Evolutionary conservation across 352 stramenopile species (phyloP).

Genomic region (Discostella stelligera): DNA sequence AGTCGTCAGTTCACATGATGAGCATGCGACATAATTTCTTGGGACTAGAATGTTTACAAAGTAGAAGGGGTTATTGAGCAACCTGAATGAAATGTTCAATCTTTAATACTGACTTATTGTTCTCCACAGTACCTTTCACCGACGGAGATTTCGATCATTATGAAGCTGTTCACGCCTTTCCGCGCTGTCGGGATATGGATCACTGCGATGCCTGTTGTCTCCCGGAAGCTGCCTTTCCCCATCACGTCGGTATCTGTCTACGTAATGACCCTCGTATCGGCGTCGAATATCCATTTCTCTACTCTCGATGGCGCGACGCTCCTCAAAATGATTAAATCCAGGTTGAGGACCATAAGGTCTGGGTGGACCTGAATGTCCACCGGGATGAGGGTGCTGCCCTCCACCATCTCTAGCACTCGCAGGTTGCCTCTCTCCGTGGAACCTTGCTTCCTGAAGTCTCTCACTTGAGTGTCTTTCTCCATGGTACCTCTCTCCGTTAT

Average conservation of each 20-base stretch:
- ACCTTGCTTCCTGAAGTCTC: not conserved
- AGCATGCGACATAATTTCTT: not conserved
- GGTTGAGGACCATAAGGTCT: not conserved
- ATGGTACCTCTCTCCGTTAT: constrained; percentile 3
- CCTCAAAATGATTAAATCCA: not conserved
- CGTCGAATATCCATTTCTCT: constrained; percentile 4
- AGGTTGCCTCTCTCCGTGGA: not conserved
- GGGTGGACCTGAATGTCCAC: not conserved
- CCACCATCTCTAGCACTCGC: not conserved
- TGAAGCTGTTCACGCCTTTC: not conserved
- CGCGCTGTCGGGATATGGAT: not conserved
- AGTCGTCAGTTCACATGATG: constrained; percentile 5
- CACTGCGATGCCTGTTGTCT: not conserved
- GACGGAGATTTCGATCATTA: not conserved
- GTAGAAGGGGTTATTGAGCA: too few relatives aligned
- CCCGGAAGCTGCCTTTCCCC: not conserved
- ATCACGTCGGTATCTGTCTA: not conserved
- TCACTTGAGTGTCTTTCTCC: constrained; percentile 4
- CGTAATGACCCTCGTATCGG: not conserved
- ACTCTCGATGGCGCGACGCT: not conserved
- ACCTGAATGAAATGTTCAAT: too few relatives aligned
- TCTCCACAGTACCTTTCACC: not conserved
- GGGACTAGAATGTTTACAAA: too few relatives aligned
- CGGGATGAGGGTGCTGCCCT: not conserved
- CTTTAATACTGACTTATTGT: not conserved